Evolutionary conservation across 345 rosid genomes (phyloP).

Genomic region (Cardamine chenopodiifolia): DNA sequence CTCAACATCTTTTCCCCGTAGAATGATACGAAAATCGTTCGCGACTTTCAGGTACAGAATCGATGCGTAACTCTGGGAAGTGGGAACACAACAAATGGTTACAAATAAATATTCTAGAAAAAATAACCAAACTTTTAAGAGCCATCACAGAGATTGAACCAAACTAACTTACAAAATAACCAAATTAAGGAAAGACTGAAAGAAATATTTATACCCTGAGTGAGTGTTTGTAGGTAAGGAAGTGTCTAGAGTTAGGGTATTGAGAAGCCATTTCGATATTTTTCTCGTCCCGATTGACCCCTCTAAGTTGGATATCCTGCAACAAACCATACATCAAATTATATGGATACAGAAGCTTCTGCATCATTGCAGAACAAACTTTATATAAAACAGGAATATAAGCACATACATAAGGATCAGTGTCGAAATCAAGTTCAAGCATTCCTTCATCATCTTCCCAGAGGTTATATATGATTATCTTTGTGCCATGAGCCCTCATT

Average conservation of each 20-base stretch:
- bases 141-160: conserved; percentile 15
- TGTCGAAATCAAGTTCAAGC: conserved; percentile 83
- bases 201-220: conserved; percentile 61
- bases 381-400: conserved; percentile 4
- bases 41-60: conserved; percentile 58
- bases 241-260: conserved; percentile 85
- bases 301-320: conserved; percentile 98
- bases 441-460: conserved; percentile 95
- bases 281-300: conserved; percentile 92
- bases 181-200: background rate
- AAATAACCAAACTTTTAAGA: background rate
- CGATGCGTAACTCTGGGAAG: conserved; percentile 83
- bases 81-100: conserved; percentile 34
- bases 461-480: conserved; percentile 82
- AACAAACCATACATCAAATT: conserved; percentile 17
- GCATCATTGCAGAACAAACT: background rate
- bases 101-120: conserved; percentile 6
- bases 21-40: conserved; percentile 59
- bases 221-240: conserved; percentile 87
- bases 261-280: conserved; percentile 73
- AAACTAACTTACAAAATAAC: background rate
- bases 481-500: conserved; percentile 81
- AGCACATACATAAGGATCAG: conserved; percentile 63
- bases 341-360: conserved; percentile 14
- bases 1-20: conserved; percentile 85